Evolutionary conservation across 225 moss, liverwort and hornwort species (phyloP).

Genomic region (Neckera pumila): DNA sequence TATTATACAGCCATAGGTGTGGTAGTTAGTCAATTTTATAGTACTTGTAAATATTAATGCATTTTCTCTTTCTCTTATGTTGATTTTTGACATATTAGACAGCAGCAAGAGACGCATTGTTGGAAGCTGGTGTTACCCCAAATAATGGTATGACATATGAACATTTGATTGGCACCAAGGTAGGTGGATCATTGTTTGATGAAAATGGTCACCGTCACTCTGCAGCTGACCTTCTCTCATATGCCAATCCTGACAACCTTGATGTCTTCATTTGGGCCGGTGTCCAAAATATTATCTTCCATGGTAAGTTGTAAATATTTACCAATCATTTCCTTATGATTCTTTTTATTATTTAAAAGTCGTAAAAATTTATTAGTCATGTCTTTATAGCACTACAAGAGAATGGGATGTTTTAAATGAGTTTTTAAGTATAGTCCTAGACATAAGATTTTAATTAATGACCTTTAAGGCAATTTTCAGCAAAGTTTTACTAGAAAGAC

Average conservation of each 20-base stretch:
- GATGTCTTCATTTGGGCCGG: conserved; percentile 36
- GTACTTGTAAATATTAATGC: not conserved
- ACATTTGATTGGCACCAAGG: conserved; percentile 54
- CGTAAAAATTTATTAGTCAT: no score
- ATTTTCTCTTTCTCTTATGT: not conserved
- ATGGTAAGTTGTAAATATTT: not conserved
- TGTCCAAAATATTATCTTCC: conserved; percentile 30
- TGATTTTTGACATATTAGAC: not conserved
- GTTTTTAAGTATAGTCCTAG: no score
- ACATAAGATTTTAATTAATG: no score
- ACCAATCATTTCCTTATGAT: no score
- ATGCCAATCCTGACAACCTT: conserved; percentile 33
- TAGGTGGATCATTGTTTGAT: conserved; percentile 53
- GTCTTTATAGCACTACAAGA: no score
- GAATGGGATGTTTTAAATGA: no score
- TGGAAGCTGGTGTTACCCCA: conserved; percentile 43
- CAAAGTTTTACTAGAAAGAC: no score
- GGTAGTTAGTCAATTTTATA: not conserved
- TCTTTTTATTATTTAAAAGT: not conserved
- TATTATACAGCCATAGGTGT: not conserved
- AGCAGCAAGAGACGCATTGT: conserved; percentile 30
- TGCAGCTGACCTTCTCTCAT: conserved; percentile 40
- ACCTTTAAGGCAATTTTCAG: no score
- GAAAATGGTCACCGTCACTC: conserved; percentile 41
- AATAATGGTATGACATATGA: conserved; percentile 46